Percentiles rank a stretch among this genome's conserved stretches.
Conservation (phyloP, 2,329 filamentous ascomycete species). For the Elsinoe batatas region DNA sequence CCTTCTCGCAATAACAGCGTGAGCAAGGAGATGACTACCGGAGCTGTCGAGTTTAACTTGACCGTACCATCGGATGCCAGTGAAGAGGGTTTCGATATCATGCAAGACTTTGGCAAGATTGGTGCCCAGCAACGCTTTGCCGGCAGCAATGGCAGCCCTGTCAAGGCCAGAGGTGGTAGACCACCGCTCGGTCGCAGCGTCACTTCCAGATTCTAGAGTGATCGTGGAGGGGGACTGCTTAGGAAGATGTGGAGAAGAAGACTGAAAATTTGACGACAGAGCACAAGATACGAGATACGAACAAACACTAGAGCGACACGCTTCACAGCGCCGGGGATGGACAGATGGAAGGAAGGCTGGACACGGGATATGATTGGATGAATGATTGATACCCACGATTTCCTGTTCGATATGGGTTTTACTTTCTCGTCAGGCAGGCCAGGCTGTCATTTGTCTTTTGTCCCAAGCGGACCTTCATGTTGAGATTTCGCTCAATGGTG, state of each 20-base stretch:
- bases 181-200: conserved; percentile 16
- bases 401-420: conserved; percentile 2
- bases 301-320: not conserved
- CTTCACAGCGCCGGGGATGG: not conserved
- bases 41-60: conserved; percentile 45
- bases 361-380: conserved; percentile 11
- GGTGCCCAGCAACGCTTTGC: conserved; percentile 32
- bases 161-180: conserved; percentile 14
- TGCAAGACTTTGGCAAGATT: conserved; percentile 68
- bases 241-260: not conserved
- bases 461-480: not conserved
- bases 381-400: conserved; percentile 13
- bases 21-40: conserved; percentile 28
- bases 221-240: not conserved
- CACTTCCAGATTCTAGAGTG: conserved; percentile 16
- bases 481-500: not conserved
- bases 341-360: not conserved
- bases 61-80: conserved; percentile 51
- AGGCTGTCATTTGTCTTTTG: not conserved
- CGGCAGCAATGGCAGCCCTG: conserved; percentile 14
- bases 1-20: conserved; percentile 19
- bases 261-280: not conserved
- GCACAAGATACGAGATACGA: not conserved
- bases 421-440: not conserved
- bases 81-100: conserved; percentile 56